Evolutionary conservation across 2,329 filamentous ascomycete genomes (phyloP).

Genomic region (Neofusicoccum laricinum): DNA sequence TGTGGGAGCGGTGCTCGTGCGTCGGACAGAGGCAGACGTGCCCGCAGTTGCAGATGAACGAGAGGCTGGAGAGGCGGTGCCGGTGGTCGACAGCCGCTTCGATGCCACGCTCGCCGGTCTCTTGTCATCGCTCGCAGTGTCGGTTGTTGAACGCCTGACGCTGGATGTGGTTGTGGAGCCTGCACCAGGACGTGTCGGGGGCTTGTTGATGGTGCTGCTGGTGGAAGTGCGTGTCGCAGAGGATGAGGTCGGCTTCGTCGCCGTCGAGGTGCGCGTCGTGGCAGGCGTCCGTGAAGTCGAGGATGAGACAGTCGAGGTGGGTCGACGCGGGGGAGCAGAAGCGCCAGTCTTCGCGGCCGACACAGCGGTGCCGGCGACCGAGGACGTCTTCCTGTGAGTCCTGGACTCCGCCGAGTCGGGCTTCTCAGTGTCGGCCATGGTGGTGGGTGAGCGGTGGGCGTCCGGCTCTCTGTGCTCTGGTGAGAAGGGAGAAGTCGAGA

Average conservation of each 20-base stretch:
- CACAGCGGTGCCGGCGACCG: slow-evolving; percentile 5
- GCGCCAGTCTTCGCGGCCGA: slow-evolving; percentile 13
- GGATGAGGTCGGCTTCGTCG: slow-evolving; percentile 8
- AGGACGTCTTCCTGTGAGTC: slow-evolving; percentile 9
- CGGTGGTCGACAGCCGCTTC: slow-evolving; percentile 12
- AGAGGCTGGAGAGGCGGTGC: slow-evolving; percentile 5
- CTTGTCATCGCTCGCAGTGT: slow-evolving; percentile 13
- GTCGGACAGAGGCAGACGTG: not conserved
- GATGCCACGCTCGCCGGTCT: not conserved
- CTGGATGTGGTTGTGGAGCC: not conserved
- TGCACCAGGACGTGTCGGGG: slow-evolving; percentile 4
- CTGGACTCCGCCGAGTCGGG: not conserved
- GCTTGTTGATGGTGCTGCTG: slow-evolving; percentile 7
- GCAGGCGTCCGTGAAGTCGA: slow-evolving; percentile 9
- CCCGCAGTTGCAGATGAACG: slow-evolving; percentile 2
- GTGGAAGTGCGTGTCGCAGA: slow-evolving; percentile 10
- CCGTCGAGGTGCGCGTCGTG: slow-evolving; percentile 7
- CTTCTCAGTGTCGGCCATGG: slow-evolving; percentile 14
- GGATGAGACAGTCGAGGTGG: slow-evolving; percentile 11
- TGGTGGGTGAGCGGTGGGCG: not conserved
- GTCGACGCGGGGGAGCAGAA: slow-evolving; percentile 12
- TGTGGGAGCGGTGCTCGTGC: not conserved
- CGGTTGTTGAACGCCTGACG: not conserved
- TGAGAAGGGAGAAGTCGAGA: not conserved
- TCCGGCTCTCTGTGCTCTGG: slow-evolving; percentile 1